Conservation (phyloP, 1,284 basidiomycete species). For the Gomphus sp. region DNA sequence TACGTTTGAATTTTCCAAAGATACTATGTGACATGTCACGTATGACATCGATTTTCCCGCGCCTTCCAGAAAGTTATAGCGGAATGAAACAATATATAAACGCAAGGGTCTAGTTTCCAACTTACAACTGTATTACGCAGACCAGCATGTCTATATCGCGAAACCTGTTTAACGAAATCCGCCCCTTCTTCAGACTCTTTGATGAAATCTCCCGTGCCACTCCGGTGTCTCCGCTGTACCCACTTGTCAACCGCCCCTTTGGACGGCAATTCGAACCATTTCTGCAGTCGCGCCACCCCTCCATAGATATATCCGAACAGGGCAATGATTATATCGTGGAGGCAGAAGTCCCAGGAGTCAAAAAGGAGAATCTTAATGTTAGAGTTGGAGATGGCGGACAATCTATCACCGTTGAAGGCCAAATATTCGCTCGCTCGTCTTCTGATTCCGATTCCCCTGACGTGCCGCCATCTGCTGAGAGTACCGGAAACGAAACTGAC, state of each 20-base stretch:
- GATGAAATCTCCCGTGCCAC: slow-evolving; percentile 33
- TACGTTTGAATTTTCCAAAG: too few species aligned
- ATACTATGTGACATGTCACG: too few species aligned
- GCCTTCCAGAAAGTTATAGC: background rate
- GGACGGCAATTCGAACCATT: slow-evolving; percentile 39
- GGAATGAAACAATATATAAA: background rate
- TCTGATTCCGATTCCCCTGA: background rate
- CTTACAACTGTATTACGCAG: too few species aligned
- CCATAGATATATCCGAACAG: slow-evolving; percentile 59
- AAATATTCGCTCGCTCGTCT: slow-evolving; percentile 19
- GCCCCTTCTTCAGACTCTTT: slow-evolving; percentile 63
- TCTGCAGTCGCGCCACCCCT: slow-evolving; percentile 35
- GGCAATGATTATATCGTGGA: slow-evolving; percentile 58
- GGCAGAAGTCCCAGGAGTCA: slow-evolving; percentile 70
- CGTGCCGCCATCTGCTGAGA: background rate
- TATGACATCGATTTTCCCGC: too few species aligned
- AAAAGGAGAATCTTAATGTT: slow-evolving; percentile 67
- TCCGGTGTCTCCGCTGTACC: slow-evolving; percentile 18
- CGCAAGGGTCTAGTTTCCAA: background rate
- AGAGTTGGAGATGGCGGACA: slow-evolving; percentile 59
- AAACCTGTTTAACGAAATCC: slow-evolving; percentile 59
- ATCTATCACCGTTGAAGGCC: slow-evolving; percentile 65
- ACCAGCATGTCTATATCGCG: slow-evolving; percentile 52
- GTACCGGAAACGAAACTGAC: background rate
- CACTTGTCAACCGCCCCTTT: background rate